phyloP scores from a whole-genome alignment of 2,329 filamentous ascomycete species.

The Achaetomium macrosporum region DNA sequence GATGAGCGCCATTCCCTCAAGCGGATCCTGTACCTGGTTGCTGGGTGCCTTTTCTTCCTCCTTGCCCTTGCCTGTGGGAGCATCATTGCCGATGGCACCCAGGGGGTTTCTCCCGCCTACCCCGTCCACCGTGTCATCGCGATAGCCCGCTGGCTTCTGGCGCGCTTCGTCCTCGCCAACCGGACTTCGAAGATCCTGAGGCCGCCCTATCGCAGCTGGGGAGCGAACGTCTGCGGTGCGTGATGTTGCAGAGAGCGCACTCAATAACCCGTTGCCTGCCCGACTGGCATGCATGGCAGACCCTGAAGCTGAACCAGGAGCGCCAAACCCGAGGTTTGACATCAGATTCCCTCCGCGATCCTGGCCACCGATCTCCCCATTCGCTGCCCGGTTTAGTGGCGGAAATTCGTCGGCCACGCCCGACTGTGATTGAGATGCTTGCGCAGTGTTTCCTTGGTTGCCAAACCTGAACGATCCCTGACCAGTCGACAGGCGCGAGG shows the following conservation, averaged over 20 bases:
- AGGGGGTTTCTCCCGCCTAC: constrained; percentile 37
- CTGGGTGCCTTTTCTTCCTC: constrained; percentile 38
- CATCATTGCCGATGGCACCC: constrained; percentile 44
- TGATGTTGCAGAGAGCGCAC: constrained; percentile 56
- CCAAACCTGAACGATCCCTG: constrained; percentile 51
- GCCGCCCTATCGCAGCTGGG: constrained; percentile 36
- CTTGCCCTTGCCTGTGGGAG: constrained; percentile 34
- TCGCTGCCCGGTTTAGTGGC: constrained; percentile 51
- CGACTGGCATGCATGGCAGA: constrained; percentile 38
- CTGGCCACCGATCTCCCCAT: constrained; percentile 49
- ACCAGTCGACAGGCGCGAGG: constrained; percentile 32
- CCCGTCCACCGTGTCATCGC: constrained; percentile 39
- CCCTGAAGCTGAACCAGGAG: constrained; percentile 38
- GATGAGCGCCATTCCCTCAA: constrained; percentile 54
- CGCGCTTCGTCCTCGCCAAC: constrained; percentile 40
- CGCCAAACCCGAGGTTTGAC: constrained; percentile 49
- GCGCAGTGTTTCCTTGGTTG: constrained; percentile 38
- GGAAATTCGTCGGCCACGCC: constrained; percentile 56
- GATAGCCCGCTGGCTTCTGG: constrained; percentile 40
- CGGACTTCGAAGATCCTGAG: constrained; percentile 39
- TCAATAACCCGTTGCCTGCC: constrained; percentile 55
- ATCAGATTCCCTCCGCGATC: constrained; percentile 49
- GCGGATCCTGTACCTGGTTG: constrained; percentile 48
- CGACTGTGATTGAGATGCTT: constrained; percentile 43
- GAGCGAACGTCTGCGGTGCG: constrained; percentile 46